Percentiles rank a stretch among this genome's conserved stretches.
phyloP scores from a whole-genome alignment of 164 flowering plant species.

The Annona cherimola region DNA sequence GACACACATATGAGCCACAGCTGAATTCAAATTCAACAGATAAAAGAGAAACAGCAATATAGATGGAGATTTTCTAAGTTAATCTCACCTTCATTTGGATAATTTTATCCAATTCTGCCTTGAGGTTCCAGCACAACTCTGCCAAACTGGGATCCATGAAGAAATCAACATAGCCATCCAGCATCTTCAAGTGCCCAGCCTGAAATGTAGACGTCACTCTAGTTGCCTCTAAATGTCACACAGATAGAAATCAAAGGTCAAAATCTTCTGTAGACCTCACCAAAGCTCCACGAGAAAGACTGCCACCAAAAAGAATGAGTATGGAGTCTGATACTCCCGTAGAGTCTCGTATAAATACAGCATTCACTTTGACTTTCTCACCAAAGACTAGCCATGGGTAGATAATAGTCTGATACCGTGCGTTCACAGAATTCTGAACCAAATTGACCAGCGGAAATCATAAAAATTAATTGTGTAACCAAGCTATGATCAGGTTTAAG shows the following conservation, averaged over 20 bases:
- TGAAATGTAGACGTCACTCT: conserved; percentile 22
- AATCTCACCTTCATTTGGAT: conserved; percentile 64
- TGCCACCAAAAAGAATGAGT: conserved; percentile 90
- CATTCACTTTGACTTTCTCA: conserved; percentile 92
- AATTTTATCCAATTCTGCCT: conserved; percentile 71
- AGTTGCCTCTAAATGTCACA: background rate
- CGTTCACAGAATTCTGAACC: conserved; percentile 91
- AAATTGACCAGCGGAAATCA: conserved; percentile 8
- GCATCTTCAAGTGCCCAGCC: conserved; percentile 93
- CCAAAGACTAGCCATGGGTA: conserved; percentile 98
- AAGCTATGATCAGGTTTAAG: background rate
- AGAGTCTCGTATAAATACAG: conserved; percentile 92
- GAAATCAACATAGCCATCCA: conserved; percentile 83
- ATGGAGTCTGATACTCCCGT: conserved; percentile 94
- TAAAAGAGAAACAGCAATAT: background rate
- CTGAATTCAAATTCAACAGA: background rate
- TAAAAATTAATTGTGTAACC: background rate
- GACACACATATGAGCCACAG: background rate
- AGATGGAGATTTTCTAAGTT: background rate
- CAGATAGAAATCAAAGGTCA: background rate
- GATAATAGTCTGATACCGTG: conserved; percentile 87
- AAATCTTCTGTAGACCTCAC: conserved; percentile 32
- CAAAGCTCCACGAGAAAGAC: conserved; percentile 51
- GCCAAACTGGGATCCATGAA: conserved; percentile 90
- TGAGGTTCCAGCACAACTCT: conserved; percentile 75